Evolutionary conservation across 1,284 basidiomycete species (phyloP).

Genomic region (Fomitopsis palustris): DNA sequence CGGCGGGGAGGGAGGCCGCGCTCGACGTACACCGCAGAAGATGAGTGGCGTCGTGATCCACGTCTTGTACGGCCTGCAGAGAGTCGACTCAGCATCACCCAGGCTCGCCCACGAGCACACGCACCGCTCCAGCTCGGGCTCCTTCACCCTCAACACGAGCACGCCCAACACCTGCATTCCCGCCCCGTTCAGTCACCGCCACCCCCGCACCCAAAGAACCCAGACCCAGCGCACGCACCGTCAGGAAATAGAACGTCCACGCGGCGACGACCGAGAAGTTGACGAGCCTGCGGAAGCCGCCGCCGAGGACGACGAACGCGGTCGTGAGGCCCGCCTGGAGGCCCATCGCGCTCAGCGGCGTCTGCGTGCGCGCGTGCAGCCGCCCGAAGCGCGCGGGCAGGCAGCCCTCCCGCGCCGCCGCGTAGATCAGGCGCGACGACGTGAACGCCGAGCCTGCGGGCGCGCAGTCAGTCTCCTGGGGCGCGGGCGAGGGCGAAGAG

Average conservation of each 20-base stretch:
- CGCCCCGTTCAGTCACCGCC: background rate
- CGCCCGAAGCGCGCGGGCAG: slow-evolving; percentile 83
- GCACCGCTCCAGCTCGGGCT: slow-evolving; percentile 83
- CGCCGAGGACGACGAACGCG: slow-evolving; percentile 78
- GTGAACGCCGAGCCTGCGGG: slow-evolving; percentile 74
- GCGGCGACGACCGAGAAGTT: slow-evolving; percentile 87
- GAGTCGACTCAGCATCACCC: background rate
- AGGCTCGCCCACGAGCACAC: slow-evolving; percentile 8
- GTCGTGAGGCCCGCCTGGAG: slow-evolving; percentile 78
- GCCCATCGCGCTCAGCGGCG: slow-evolving; percentile 82
- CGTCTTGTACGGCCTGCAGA: slow-evolving; percentile 79
- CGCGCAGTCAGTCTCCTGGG: background rate
- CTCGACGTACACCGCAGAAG: slow-evolving; percentile 76
- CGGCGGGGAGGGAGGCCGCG: background rate
- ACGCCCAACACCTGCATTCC: slow-evolving; percentile 73
- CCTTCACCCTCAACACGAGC: slow-evolving; percentile 85
- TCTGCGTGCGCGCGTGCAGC: slow-evolving; percentile 69
- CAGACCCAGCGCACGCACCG: slow-evolving; percentile 43
- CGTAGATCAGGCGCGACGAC: slow-evolving; percentile 80
- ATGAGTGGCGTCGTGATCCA: slow-evolving; percentile 89
- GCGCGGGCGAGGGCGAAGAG: background rate
- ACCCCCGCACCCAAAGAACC: background rate
- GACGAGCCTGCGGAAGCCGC: slow-evolving; percentile 84
- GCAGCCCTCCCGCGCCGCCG: slow-evolving; percentile 86
- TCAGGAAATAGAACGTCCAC: slow-evolving; percentile 92